Base-by-base conservation (phyloP, 129 eudicot genomes). In the Pittosporum tobira region DNA sequence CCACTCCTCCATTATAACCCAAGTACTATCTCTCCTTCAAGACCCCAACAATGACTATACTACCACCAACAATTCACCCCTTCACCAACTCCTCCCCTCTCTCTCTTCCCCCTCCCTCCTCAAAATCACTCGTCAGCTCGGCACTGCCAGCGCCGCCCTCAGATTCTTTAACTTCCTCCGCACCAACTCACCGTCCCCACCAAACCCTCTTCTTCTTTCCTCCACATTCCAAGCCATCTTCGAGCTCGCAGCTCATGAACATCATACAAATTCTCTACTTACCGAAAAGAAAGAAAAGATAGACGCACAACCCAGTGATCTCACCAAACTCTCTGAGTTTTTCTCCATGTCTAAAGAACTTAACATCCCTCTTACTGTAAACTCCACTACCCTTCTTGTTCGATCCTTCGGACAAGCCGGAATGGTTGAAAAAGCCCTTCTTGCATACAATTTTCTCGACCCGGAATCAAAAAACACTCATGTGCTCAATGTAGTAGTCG, bases 231-330 rank as follows among this genome's bases (percentile, higher is more conserved):
- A 89, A 68, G 80, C 84, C 48, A 68, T 78, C 26, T 38, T 82
- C 46, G 83, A 85, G 72, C 84, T 75, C 5, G 84, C 86, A 9
- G 24, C 21, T 51, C 79, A 72, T 36, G 91, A 72, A 61, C 62
- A 62, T 4, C 51, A n/a, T n/a, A n/a, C 67, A 2, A 26, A 24
- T 45, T 18, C 15, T 37, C 68, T 3, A 26, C 66, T 6, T 4
- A 45, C 49, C 22, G 21, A 45, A 16, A 45, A 45, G 13, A n/a
- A 3, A 45, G 49, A 45, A 45, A 3, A 4, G 20, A 16, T 6
- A n/a, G n/a, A n/a, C n/a, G n/a, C n/a, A 22, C 42, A 56, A 8
- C 11, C 61, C 2, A 6, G 31, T 31, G 3, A 18, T 56, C 43
- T 31, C 7, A 47, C 11, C 18, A 73, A 75, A 48, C 64, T 90